Base-by-base conservation (phyloP, 148 eudicot species). In the Nepenthes mirabilis region DNA sequence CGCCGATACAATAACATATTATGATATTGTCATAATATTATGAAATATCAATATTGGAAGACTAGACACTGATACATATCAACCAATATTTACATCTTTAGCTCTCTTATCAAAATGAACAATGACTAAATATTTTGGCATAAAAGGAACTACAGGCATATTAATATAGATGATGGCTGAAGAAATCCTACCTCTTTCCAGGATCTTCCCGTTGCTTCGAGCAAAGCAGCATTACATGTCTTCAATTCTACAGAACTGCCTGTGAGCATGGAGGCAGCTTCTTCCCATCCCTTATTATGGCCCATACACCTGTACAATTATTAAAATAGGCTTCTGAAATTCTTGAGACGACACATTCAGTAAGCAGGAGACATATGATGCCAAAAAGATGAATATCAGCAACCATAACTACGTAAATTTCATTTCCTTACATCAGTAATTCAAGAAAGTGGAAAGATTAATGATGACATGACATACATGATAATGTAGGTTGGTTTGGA, bases 271-370 rank as follows among this genome's bases (percentile, higher is more conserved):
- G 97, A 83, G 54, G 97, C 97, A 51, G 97, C 96, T 76, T 91
- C 97, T 69, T 91, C 96, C 97, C 97, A 88, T 47, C 97, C 96
- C 71, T 74, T 85, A 65, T 91, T 91, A 64, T 88, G 97, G 48
- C 91, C 96, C 95, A 88, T 88, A 68, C 95, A 88, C 95, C 95
- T 84, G 81, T 49, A 68, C 12, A 71, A 37, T 65, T 14, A 50
- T 34, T 9, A 23, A 67, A n/a, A 57, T 56, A 33, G 12, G 3
- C 35, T 12, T 14, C 9, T 47, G 4, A 52, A 23, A 12, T 9
- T 14, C 56, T 1, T 43, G 33, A 23, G 3, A 9, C 9, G 6
- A 14, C 6, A 12, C 43, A 35, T 34, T 57, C 12, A 13, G 34
- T 54, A 33, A 55, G 11, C 3, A 11, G 12, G 34, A 34, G 59